phyloP scores from a whole-genome alignment of 2,329 filamentous ascomycete genomes.

The Alternaria infectoria region DNA sequence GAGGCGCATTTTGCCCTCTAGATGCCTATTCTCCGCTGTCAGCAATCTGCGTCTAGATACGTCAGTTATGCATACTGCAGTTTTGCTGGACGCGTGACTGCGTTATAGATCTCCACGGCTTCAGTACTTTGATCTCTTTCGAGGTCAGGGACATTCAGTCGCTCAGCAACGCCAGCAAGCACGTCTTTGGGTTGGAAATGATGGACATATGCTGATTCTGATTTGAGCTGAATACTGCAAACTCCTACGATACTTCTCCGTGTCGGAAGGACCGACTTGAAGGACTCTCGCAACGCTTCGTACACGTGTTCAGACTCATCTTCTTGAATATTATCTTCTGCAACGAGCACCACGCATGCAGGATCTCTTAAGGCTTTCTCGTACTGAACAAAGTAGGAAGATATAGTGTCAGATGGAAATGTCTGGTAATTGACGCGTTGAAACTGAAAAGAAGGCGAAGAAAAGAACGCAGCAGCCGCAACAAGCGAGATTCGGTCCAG shows the following conservation, averaged over 20 bases:
- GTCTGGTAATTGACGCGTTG: constrained; percentile 29
- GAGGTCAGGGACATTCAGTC: neutral
- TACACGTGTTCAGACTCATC: constrained; percentile 25
- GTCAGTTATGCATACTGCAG: constrained; percentile 19
- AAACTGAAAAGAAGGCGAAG: constrained; percentile 38
- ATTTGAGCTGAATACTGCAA: constrained; percentile 30
- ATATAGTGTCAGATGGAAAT: constrained; percentile 32
- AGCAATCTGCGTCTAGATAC: neutral
- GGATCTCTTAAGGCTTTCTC: constrained; percentile 20
- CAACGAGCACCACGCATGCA: constrained; percentile 22
- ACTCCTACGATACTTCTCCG: constrained; percentile 31
- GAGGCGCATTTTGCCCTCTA: constrained; percentile 23
- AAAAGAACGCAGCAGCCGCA: constrained; percentile 38
- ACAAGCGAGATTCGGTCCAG: constrained; percentile 35
- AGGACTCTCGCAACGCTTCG: constrained; percentile 25
- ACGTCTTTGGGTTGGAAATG: constrained; percentile 26
- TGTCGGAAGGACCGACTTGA: neutral
- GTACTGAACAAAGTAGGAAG: constrained; percentile 26
- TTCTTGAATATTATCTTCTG: constrained; percentile 19
- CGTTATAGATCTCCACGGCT: constrained; percentile 24
- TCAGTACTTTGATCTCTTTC: constrained; percentile 28
- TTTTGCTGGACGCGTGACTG: constrained; percentile 30
- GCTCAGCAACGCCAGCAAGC: constrained; percentile 13
- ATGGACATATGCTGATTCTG: constrained; percentile 25
- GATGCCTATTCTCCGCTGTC: constrained; percentile 12